A percentile compares a stretch with the other conserved stretches of the same genome.
Evolutionary conservation across 805 yeast genomes (phyloP).

Genomic region (Pichia nanzhaoensis): DNA sequence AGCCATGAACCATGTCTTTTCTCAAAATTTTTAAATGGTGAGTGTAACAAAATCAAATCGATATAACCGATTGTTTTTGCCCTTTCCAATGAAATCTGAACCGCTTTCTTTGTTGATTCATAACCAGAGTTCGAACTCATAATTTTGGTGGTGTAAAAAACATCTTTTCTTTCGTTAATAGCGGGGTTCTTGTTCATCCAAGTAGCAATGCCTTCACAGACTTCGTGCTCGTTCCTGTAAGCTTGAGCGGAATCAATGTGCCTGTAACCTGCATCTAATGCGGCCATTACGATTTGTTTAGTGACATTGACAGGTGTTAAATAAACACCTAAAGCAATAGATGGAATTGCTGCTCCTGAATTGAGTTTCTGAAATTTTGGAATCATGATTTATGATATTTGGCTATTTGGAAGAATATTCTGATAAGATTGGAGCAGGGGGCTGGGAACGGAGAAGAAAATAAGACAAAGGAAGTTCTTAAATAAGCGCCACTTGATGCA

Average conservation of each 20-base stretch:
- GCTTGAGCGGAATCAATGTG: conserved; percentile 67
- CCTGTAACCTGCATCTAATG: conserved; percentile 61
- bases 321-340: conserved; percentile 52
- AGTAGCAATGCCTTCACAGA: conserved; percentile 48
- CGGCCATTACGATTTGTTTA: conserved; percentile 42
- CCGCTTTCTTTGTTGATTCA: conserved; percentile 34
- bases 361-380: conserved; percentile 25
- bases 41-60: conserved; percentile 47
- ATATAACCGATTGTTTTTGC: conserved; percentile 41
- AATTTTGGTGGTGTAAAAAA: conserved; percentile 36
- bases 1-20: conserved; percentile 43
- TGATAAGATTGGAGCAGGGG: too few species aligned
- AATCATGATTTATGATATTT: too few species aligned
- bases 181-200: conserved; percentile 28
- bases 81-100: conserved; percentile 35
- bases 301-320: conserved; percentile 35
- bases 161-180: conserved; percentile 28
- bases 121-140: conserved; percentile 26
- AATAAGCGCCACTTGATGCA: too few species aligned
- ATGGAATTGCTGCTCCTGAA: conserved; percentile 50
- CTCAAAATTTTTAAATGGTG: conserved; percentile 34
- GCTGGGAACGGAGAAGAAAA: too few species aligned
- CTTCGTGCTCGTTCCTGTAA: conserved; percentile 57
- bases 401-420: too few species aligned
- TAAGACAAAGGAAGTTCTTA: too few species aligned